These are phyloP conservation scores for Colletotrichum sp. DNA, from an alignment of 2,329 filamentous ascomycete species.

Conservation along the genomic window DNA sequence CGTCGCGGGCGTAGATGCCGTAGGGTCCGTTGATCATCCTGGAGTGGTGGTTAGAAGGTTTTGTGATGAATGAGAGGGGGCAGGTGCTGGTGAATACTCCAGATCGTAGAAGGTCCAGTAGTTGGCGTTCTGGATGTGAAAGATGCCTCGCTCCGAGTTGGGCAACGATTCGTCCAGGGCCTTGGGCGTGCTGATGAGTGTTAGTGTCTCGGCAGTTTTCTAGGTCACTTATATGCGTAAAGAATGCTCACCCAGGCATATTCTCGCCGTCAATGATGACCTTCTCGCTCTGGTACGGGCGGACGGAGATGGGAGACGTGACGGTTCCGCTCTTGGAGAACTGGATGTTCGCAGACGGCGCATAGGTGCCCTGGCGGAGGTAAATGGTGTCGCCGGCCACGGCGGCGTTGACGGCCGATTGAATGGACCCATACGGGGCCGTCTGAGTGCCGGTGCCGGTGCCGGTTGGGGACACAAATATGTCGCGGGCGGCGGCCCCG, in stretches of 20 bases:
- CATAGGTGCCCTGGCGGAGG: constrained; percentile 46
- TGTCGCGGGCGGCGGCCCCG: constrained; percentile 21
- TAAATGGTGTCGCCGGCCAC: constrained; percentile 46
- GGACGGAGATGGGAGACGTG: constrained; percentile 40
- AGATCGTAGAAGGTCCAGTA: constrained; percentile 50
- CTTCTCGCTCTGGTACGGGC: constrained; percentile 42
- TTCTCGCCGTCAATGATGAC: constrained; percentile 49
- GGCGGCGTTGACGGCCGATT: constrained; percentile 44
- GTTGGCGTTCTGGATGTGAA: constrained; percentile 46
- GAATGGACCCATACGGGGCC: constrained; percentile 44
- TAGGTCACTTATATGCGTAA: not conserved
- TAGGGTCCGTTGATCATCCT: constrained; percentile 34
- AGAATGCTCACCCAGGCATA: constrained; percentile 32
- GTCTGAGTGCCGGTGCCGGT: constrained; percentile 37
- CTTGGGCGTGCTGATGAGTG: constrained; percentile 37
- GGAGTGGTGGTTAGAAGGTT: constrained; percentile 15
- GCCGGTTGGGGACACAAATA: constrained; percentile 47
- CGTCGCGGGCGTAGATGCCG: constrained; percentile 34
- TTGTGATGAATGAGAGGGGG: not conserved
- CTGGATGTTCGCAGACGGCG: constrained; percentile 46
- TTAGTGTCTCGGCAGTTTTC: not conserved
- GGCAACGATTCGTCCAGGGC: constrained; percentile 40
- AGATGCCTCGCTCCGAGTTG: constrained; percentile 43
- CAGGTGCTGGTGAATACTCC: constrained; percentile 13
- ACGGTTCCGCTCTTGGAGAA: constrained; percentile 43